A percentile compares a stretch with the other conserved stretches of the same genome.
phyloP scores from a whole-genome alignment of 306 rosid species.

The Lagenaria siceraria region DNA sequence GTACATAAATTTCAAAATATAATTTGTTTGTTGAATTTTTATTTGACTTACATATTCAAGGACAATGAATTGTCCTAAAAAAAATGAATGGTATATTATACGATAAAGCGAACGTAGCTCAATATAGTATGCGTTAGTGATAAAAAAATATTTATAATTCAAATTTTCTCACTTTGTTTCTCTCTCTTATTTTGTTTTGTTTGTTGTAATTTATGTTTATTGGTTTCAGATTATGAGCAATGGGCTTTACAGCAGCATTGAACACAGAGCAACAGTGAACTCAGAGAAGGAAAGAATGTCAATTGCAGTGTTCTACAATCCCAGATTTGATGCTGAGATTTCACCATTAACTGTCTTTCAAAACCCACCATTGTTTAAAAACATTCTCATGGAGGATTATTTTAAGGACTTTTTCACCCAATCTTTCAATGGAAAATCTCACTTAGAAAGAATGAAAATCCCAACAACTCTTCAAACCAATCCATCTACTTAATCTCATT shows the following conservation, averaged over 20 bases:
- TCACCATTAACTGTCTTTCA: conserved; percentile 27
- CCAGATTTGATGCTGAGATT: conserved; percentile 50
- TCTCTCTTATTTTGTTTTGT: too few species aligned
- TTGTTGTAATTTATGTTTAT: too few species aligned
- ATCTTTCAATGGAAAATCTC: conserved; percentile 45
- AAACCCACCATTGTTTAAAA: conserved; percentile 38
- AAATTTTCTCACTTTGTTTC: too few species aligned
- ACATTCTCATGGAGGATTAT: conserved; percentile 40
- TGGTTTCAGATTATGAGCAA: conserved; percentile 54
- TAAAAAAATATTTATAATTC: too few species aligned
- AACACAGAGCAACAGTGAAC: conserved; percentile 60
- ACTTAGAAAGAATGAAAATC: conserved; percentile 49
- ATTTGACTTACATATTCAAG: too few species aligned
- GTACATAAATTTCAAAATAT: too few species aligned
- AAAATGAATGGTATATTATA: too few species aligned
- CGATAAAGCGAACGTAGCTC: too few species aligned
- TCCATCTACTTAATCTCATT: not conserved
- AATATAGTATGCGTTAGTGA: too few species aligned
- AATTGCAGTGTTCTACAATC: conserved; percentile 46
- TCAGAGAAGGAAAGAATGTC: conserved; percentile 55
- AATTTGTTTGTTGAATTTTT: too few species aligned
- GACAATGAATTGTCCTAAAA: too few species aligned
- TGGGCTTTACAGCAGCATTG: conserved; percentile 55
- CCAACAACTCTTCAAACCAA: not conserved
- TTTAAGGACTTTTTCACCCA: conserved; percentile 34